Percentiles rank a stretch among this genome's conserved stretches.
Evolutionary conservation across 305 asterid genomes (phyloP).

Genomic region (Fraxinus angustifolia): DNA sequence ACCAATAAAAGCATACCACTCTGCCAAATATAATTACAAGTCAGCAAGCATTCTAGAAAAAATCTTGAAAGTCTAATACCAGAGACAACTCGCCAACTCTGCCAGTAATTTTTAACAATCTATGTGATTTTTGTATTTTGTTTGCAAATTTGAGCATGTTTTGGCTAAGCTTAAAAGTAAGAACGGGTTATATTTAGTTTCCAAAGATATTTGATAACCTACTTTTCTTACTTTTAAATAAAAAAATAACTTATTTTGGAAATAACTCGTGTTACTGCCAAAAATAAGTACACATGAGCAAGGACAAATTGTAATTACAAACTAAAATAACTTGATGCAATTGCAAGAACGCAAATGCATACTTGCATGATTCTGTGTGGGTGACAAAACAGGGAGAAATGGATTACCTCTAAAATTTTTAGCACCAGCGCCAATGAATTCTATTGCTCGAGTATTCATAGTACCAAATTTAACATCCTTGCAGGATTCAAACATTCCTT

Average conservation of each 20-base stretch:
- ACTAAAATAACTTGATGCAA: not conserved
- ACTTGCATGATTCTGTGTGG: not conserved
- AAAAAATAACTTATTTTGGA: not conserved
- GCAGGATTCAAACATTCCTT: constrained; percentile 87
- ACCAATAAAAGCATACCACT: constrained; percentile 93
- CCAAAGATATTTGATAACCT: not conserved
- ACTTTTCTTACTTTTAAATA: not conserved
- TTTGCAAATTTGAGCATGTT: not conserved
- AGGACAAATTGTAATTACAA: not conserved
- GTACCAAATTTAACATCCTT: constrained; percentile 96
- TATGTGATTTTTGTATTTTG: not conserved
- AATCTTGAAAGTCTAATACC: not conserved
- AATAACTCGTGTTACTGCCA: not conserved
- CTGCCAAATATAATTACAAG: constrained; percentile 47
- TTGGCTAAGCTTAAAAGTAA: not conserved
- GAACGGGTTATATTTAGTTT: not conserved
- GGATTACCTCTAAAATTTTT: constrained; percentile 66
- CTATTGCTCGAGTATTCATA: constrained; percentile 96
- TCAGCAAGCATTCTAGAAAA: constrained; percentile 14
- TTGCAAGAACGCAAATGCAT: not conserved
- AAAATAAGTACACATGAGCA: not conserved
- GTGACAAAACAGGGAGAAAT: not conserved
- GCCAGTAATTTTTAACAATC: not conserved
- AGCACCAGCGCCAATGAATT: constrained; percentile 96
- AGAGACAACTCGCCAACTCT: not conserved